Conservation (phyloP, 2,329 filamentous ascomycete genomes). For the Colletotrichum sublineola region DNA sequence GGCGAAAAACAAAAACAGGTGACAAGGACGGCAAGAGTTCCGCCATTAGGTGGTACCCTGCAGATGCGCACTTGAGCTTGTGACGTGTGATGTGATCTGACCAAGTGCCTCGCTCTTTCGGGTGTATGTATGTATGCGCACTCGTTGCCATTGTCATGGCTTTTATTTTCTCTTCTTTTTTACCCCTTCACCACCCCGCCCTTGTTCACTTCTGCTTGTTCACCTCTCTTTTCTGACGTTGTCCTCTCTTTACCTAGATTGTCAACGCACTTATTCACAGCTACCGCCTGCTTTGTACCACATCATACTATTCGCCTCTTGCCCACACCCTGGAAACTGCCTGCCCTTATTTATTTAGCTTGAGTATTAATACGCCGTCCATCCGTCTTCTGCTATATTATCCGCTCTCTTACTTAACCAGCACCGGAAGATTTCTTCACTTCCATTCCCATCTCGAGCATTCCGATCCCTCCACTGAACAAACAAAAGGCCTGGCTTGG, state of each 20-base stretch:
- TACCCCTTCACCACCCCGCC: neutral
- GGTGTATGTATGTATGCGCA: neutral
- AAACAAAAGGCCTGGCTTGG: neutral
- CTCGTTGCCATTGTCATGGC: neutral
- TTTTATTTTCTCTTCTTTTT: neutral
- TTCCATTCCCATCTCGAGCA: neutral
- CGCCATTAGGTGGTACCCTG: conserved; percentile 2
- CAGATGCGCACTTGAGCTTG: neutral
- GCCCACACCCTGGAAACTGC: conserved; percentile 3
- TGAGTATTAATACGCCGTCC: neutral
- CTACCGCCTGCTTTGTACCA: conserved; percentile 9
- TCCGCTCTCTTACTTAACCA: neutral
- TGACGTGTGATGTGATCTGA: conserved; percentile 7
- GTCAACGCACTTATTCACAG: neutral
- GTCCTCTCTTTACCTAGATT: neutral
- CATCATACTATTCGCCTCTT: conserved; percentile 5
- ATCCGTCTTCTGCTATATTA: neutral
- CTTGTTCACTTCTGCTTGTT: neutral
- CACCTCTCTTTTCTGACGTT: neutral
- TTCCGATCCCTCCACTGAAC: no score
- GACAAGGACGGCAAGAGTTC: conserved; percentile 14
- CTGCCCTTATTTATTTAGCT: neutral
- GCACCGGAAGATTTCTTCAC: neutral
- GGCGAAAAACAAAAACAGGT: neutral
- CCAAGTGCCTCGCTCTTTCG: conserved; percentile 9